A percentile compares a stretch with the other conserved stretches of the same genome.
phyloP scores from a whole-genome alignment of 2,329 filamentous ascomycete genomes.

The Aspergillus fructus region DNA sequence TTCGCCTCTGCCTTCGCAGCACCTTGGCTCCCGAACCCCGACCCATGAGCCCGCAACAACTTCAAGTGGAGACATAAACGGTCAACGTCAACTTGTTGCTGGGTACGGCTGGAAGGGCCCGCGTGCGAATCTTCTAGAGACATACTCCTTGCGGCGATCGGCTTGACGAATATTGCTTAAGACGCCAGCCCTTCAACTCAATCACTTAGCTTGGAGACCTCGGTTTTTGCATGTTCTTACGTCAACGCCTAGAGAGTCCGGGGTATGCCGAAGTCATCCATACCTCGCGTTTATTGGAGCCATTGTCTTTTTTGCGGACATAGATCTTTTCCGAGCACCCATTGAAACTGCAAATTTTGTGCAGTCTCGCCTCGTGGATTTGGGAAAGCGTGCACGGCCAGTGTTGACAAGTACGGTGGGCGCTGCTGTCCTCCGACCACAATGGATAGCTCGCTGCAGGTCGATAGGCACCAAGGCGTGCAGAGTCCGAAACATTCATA shows the following conservation, averaged over 20 bases:
- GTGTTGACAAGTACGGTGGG: neutral
- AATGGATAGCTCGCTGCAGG: constrained; percentile 1
- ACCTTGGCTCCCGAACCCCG: neutral
- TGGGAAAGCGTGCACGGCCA: no score
- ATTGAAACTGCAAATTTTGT: neutral
- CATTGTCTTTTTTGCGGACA: neutral
- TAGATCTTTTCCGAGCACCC: neutral
- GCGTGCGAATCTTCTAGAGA: constrained; percentile 10
- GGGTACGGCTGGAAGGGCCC: neutral
- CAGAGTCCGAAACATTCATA: constrained; percentile 20
- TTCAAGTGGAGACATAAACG: constrained; percentile 7
- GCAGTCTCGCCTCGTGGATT: neutral
- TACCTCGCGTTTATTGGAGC: neutral
- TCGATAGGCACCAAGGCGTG: constrained; percentile 18
- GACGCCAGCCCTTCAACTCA: neutral
- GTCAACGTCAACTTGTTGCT: constrained; percentile 3
- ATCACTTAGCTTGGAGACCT: neutral
- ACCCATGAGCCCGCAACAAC: neutral
- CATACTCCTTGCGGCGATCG: constrained; percentile 15
- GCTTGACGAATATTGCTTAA: constrained; percentile 1
- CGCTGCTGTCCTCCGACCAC: neutral
- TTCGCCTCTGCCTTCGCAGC: neutral
- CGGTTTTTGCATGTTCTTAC: neutral
- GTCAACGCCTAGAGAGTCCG: constrained; percentile 12
- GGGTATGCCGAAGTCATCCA: constrained; percentile 11